phyloP scores from a whole-genome alignment of 2,329 filamentous ascomycete genomes.

The Penicillium sp. region DNA sequence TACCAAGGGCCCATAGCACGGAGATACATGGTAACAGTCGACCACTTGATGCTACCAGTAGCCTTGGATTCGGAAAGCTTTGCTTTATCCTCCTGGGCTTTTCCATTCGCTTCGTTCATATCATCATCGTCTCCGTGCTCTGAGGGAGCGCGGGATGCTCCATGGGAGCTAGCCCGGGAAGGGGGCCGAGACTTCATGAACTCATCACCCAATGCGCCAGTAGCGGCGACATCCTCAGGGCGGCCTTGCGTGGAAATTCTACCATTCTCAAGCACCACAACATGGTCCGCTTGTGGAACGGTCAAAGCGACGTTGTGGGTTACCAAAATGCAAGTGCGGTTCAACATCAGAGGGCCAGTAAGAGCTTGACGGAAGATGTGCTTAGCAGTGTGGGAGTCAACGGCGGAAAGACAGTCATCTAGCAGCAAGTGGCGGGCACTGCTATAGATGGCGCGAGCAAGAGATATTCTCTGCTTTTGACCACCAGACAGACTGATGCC shows the following conservation, averaged over 20 bases:
- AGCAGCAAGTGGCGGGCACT: conserved; percentile 86
- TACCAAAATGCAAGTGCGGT: conserved; percentile 88
- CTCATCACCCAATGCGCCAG: conserved; percentile 87
- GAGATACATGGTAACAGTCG: conserved; percentile 81
- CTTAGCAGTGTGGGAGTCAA: conserved; percentile 95
- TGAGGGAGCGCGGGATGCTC: conserved; percentile 74
- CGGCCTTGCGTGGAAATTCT: conserved; percentile 72
- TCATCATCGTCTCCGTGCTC: conserved; percentile 58
- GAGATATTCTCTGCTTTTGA: conserved; percentile 94
- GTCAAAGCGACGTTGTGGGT: conserved; percentile 93
- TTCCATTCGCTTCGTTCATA: conserved; percentile 46
- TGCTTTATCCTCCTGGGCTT: conserved; percentile 45
- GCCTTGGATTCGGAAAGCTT: conserved; percentile 70
- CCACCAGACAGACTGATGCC: conserved; percentile 94
- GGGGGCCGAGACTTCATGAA: conserved; percentile 68
- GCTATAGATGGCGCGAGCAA: conserved; percentile 96
- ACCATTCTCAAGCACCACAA: conserved; percentile 85
- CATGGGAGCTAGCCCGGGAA: conserved; percentile 66
- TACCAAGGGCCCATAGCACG: conserved; percentile 91
- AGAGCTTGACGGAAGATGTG: conserved; percentile 97
- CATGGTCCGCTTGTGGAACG: conserved; percentile 72
- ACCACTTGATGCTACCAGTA: conserved; percentile 80
- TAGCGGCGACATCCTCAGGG: conserved; percentile 71
- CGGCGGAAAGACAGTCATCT: conserved; percentile 92
- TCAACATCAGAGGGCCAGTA: conserved; percentile 79